phyloP scores from a whole-genome alignment of 2,329 filamentous ascomycete genomes.

The Grosmannia serpens region DNA sequence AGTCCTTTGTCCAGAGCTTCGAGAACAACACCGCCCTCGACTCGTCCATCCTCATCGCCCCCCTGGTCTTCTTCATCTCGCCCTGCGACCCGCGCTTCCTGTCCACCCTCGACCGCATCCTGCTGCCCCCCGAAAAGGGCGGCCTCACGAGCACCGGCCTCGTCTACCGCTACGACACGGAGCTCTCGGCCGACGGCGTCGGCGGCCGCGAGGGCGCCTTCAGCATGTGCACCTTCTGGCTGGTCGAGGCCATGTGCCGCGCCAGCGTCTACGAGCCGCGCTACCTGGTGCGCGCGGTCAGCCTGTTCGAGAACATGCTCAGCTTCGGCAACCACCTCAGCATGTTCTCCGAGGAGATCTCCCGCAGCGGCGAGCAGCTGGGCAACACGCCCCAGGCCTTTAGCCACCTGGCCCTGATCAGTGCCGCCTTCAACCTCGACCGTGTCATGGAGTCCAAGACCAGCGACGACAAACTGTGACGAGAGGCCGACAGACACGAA shows the following conservation, averaged over 20 bases:
- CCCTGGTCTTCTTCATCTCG: constrained; percentile 68
- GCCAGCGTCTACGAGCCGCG: constrained; percentile 54
- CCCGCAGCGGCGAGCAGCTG: constrained; percentile 62
- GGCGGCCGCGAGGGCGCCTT: constrained; percentile 67
- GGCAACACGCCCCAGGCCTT: constrained; percentile 75
- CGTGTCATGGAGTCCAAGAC: constrained; percentile 27
- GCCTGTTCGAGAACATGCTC: constrained; percentile 67
- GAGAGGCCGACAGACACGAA: background rate
- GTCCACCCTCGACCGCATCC: constrained; percentile 59
- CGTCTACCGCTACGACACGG: constrained; percentile 64
- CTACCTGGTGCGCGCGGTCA: constrained; percentile 50
- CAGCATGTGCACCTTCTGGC: constrained; percentile 75
- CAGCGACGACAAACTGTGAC: constrained; percentile 12
- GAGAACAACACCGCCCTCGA: constrained; percentile 60
- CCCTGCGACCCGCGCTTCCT: constrained; percentile 68
- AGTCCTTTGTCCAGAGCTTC: constrained; percentile 65
- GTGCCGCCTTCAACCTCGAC: constrained; percentile 66
- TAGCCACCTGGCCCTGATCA: constrained; percentile 63
- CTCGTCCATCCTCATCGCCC: constrained; percentile 64
- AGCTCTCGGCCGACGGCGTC: constrained; percentile 61
- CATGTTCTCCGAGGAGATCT: constrained; percentile 74
- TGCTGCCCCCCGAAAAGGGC: constrained; percentile 61
- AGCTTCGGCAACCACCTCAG: constrained; percentile 64
- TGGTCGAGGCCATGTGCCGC: constrained; percentile 65
- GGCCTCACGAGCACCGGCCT: constrained; percentile 64